Percentiles rank a stretch among this genome's conserved stretches.
phyloP scores from a whole-genome alignment of 257 asterid species.

The Catharanthus roseus region DNA sequence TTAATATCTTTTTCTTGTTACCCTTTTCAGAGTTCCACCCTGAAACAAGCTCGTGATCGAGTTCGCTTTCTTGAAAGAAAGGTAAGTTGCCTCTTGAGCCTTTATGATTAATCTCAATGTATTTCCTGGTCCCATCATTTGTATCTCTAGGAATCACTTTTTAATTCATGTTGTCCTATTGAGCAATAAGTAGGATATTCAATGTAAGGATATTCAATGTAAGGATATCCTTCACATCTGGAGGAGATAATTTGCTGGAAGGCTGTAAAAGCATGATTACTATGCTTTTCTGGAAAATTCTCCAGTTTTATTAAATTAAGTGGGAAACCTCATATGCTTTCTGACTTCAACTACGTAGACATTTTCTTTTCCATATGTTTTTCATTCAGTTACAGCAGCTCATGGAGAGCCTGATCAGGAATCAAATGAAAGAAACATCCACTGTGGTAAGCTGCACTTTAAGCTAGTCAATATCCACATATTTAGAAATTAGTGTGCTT shows the following conservation, averaged over 20 bases:
- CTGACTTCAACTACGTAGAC: constrained; percentile 14
- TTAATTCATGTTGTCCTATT: background rate
- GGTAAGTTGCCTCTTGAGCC: constrained; percentile 35
- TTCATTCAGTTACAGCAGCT: constrained; percentile 61
- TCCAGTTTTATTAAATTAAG: background rate
- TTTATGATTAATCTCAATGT: background rate
- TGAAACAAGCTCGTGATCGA: constrained; percentile 76
- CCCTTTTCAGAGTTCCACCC: constrained; percentile 60
- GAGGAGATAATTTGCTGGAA: no score
- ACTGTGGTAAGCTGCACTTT: constrained; percentile 44
- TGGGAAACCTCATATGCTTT: constrained; percentile 1
- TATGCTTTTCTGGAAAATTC: background rate
- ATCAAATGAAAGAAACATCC: constrained; percentile 49
- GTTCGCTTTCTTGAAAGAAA: constrained; percentile 73
- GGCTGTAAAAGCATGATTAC: background rate
- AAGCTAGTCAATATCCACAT: constrained; percentile 9
- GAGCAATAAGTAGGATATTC: background rate
- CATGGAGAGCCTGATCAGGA: constrained; percentile 76
- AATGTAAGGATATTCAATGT: background rate
- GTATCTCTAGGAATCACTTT: background rate
- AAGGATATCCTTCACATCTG: no score
- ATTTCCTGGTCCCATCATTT: background rate
- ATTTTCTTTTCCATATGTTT: constrained; percentile 17
- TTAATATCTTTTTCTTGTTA: constrained; percentile 19
- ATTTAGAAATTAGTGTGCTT: background rate